Percentiles rank a stretch among this genome's conserved stretches.
phyloP scores from a whole-genome alignment of 179 eudicot genomes.

The Drosera spatulata region DNA sequence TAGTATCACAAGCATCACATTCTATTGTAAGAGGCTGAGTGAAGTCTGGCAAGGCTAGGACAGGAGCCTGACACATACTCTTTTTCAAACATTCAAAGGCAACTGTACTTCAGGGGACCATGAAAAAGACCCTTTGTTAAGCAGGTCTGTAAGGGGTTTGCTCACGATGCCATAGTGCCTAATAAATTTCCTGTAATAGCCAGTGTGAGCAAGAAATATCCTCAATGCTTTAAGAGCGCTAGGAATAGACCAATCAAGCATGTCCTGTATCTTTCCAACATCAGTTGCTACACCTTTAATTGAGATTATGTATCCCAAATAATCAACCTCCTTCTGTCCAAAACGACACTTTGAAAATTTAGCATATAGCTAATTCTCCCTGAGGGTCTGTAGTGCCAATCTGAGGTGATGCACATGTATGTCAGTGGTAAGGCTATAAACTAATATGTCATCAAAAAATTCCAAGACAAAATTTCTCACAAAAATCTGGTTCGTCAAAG shows the following conservation, averaged over 20 bases:
- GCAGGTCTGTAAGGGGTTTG: neutral
- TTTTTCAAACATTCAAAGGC: neutral
- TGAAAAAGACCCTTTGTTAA: neutral
- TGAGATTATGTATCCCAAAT: neutral
- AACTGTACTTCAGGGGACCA: neutral
- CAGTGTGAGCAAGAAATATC: too few relatives aligned
- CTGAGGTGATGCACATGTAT: too few relatives aligned
- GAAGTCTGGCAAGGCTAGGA: neutral
- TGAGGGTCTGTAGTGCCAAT: too few relatives aligned
- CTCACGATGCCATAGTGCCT: neutral
- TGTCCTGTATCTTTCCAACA: too few relatives aligned
- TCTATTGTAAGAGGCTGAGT: neutral
- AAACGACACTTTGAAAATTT: neutral
- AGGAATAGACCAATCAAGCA: too few relatives aligned
- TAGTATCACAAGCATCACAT: neutral
- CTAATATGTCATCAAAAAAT: neutral
- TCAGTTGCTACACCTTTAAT: too few relatives aligned
- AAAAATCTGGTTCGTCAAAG: neutral
- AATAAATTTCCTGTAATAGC: neutral
- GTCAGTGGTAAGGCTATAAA: neutral
- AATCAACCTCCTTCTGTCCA: neutral
- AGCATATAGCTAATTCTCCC: neutral
- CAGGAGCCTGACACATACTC: neutral
- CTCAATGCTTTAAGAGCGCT: too few relatives aligned
- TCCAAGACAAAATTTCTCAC: neutral